phyloP scores from a whole-genome alignment of 75 land plant species.

The Selaginella tamariscina region DNA sequence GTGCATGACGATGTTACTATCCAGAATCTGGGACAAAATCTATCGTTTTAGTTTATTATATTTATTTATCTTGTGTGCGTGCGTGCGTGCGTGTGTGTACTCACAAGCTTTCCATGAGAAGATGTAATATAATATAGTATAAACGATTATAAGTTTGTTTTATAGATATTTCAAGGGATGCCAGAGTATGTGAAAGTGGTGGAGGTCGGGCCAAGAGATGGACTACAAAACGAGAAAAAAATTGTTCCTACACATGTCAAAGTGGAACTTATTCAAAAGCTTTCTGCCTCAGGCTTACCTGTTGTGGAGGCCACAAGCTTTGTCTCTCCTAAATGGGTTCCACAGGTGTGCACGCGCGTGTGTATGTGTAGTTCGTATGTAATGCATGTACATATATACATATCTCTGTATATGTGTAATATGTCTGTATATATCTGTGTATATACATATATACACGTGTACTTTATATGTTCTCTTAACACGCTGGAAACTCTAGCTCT shows the following conservation, averaged over 20 bases:
- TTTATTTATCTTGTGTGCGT: neutral
- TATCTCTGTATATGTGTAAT: too few species aligned
- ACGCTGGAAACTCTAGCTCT: too few species aligned
- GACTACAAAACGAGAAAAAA: conserved; percentile 88
- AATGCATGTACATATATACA: too few species aligned
- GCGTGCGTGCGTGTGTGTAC: too few species aligned
- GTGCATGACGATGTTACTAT: too few species aligned
- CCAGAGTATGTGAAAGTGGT: conserved; percentile 91
- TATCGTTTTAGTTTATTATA: neutral
- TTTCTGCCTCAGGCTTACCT: conserved; percentile 56
- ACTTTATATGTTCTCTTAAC: too few species aligned
- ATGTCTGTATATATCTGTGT: too few species aligned
- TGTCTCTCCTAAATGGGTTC: conserved; percentile 98
- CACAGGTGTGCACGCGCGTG: conserved; percentile 48
- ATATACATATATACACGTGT: too few species aligned
- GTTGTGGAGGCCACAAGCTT: conserved; percentile 97
- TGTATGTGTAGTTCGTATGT: neutral
- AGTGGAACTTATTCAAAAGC: conserved; percentile 62
- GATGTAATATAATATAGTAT: neutral
- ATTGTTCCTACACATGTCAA: conserved; percentile 69
- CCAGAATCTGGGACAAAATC: too few species aligned
- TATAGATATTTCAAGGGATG: conserved; percentile 46
- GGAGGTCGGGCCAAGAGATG: conserved; percentile 97
- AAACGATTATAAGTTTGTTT: neutral
- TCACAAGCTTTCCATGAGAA: neutral